A percentile compares a stretch with the other conserved stretches of the same genome.
phyloP scores from a whole-genome alignment of 1,284 basidiomycete species.

The Mixia osmundae region DNA sequence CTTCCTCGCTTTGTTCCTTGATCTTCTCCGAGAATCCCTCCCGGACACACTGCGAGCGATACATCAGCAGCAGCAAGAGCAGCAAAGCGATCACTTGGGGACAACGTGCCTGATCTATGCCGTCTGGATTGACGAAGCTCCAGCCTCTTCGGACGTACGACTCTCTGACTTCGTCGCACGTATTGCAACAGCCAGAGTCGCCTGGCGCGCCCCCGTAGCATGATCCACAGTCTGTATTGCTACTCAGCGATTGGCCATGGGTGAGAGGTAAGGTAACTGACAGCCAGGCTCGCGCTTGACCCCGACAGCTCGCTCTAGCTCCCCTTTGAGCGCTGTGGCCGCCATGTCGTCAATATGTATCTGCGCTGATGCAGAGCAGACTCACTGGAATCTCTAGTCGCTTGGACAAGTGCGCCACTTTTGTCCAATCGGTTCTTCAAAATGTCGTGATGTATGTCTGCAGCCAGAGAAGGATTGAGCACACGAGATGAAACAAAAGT shows the following conservation, averaged over 20 bases:
- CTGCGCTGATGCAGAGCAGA: not conserved
- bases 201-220: slow-evolving; percentile 82
- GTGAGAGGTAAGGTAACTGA: slow-evolving; percentile 1
- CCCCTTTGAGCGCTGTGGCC: slow-evolving; percentile 43
- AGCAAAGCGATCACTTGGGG: slow-evolving; percentile 1
- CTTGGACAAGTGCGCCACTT: slow-evolving; percentile 32
- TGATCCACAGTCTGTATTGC: slow-evolving; percentile 44
- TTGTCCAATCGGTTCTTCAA: slow-evolving; percentile 52
- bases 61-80: not conserved
- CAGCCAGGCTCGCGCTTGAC: slow-evolving; percentile 8
- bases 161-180: slow-evolving; percentile 80
- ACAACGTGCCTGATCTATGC: slow-evolving; percentile 67
- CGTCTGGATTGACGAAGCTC: slow-evolving; percentile 77
- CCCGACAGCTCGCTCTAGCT: slow-evolving; percentile 41
- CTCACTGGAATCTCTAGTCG: slow-evolving; percentile 13
- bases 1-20: slow-evolving; percentile 73
- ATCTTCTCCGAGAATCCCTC: slow-evolving; percentile 93
- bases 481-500: not conserved
- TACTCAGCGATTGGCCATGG: not conserved
- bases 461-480: not conserved
- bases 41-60: slow-evolving; percentile 44
- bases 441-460: slow-evolving; percentile 68
- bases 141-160: slow-evolving; percentile 80
- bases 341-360: slow-evolving; percentile 1
- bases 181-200: slow-evolving; percentile 60